Evolutionary conservation across 2,329 filamentous ascomycete species (phyloP), one percentile per base, ranked within the genome.

Genomic region (Fusarium staphyleae): DNA sequence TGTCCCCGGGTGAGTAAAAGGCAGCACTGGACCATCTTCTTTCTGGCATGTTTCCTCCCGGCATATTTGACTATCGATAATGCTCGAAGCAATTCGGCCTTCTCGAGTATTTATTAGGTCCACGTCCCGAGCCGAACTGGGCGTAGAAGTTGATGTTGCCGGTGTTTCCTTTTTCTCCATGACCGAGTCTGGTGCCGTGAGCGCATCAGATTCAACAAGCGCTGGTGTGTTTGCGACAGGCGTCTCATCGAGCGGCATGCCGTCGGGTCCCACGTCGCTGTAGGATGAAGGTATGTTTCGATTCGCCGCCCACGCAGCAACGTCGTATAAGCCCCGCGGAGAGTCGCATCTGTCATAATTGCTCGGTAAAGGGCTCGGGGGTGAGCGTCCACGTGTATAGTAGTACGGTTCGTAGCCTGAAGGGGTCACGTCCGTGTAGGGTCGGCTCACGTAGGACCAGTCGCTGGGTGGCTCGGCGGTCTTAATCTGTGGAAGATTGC

Each of bases 321-420:
- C 60, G 35, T 68, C 63, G n/a, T 69, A 66, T 4, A 60, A 49
- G 3, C 63, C 55, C 29, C 65, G 60, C 18, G 69, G 65, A 15
- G 70, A 66, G 19, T 73, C 71, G 52, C 69, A 70, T 39, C 68
- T 66, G 39, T 74, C 78, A 45, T 71, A 69, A 53, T 79, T 74
- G 52, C 74, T 79, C 15, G 79, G 77, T 29, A 77, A 66, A 11
- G 79, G 79, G 33, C 80, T 82, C 0, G 81, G 80, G 1, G 81
- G 81, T 18, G 82, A 85, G 24, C 82, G 76, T 5, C 82, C 82
- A 36, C 82, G 74, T 10, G 73, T 74, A 5, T 79, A 77, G 58
- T 78, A 80, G 62, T 78, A 77, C 2, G 74, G 69, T 26, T 81
- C 78, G 14, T 78, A 55, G 68, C 68, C 40, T 59, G 72, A 41